A percentile compares a stretch with the other conserved stretches of the same genome.
phyloP scores from a whole-genome alignment of 2,329 filamentous ascomycete genomes.

The Parastagonospora nodorum region DNA sequence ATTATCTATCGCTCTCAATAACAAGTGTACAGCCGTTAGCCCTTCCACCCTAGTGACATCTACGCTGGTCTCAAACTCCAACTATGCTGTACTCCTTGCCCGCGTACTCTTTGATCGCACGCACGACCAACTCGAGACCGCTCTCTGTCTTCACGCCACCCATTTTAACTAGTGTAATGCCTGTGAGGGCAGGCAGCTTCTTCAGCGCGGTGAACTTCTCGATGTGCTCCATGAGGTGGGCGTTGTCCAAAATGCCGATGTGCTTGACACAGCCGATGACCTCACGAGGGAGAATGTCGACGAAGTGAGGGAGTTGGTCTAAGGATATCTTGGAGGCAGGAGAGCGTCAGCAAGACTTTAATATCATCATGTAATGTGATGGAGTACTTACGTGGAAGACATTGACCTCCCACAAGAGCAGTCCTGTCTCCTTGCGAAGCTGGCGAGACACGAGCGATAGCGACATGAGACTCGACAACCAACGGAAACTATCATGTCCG shows the following conservation, averaged over 20 bases:
- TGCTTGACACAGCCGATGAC: not conserved
- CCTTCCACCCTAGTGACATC: too few relatives aligned
- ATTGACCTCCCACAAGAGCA: not conserved
- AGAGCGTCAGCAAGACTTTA: not conserved
- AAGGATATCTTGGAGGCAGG: not conserved
- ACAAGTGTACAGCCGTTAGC: too few relatives aligned
- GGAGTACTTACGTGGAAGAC: not conserved
- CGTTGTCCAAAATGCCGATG: not conserved
- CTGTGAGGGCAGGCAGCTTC: not conserved
- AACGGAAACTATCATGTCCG: not conserved
- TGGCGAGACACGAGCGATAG: not conserved
- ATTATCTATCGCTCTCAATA: too few relatives aligned
- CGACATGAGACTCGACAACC: not conserved
- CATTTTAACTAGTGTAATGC: not conserved
- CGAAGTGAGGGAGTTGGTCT: not conserved
- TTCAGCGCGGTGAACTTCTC: not conserved
- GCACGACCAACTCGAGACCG: too few relatives aligned
- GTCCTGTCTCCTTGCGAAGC: not conserved
- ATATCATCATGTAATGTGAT: not conserved
- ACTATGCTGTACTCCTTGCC: too few relatives aligned
- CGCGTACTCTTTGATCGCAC: too few relatives aligned
- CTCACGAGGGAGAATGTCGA: not conserved
- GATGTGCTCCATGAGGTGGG: not conserved
- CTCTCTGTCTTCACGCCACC: too few relatives aligned
- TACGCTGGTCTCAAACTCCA: too few relatives aligned